These are phyloP conservation scores for Apophysomyces trapeziformis DNA, from an alignment of 371 early-diverging fungal genomes.

Conservation along the genomic window DNA sequence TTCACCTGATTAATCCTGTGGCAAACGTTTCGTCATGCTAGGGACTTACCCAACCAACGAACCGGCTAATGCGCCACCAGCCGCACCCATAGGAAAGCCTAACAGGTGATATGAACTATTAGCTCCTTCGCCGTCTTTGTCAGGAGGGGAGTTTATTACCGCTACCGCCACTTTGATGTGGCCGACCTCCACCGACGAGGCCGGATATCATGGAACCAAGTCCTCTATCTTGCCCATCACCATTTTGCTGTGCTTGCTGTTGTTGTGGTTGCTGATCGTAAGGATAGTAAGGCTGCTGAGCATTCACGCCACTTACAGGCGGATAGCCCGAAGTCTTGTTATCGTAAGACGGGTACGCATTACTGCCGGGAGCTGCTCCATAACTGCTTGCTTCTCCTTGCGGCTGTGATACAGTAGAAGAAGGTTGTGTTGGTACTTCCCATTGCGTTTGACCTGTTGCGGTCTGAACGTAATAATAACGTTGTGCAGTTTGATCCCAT, in stretches of 20 bases:
- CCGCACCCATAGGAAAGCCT: constrained; percentile 14
- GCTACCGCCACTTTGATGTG: constrained; percentile 8
- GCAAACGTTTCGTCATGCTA: not conserved
- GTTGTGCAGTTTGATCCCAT: constrained; percentile 43
- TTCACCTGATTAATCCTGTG: not conserved
- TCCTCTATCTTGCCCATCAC: constrained; percentile 23
- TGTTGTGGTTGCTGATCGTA: constrained; percentile 20
- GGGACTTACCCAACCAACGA: constrained; percentile 25
- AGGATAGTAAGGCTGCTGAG: constrained; percentile 4
- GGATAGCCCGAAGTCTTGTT: constrained; percentile 6
- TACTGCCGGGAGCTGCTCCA: constrained; percentile 10
- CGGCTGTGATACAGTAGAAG: not conserved
- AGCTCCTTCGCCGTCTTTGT: not conserved
- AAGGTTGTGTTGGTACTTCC: constrained; percentile 33
- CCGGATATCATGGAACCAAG: constrained; percentile 28
- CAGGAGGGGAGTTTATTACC: not conserved
- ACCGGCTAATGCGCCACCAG: constrained; percentile 28
- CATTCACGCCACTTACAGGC: not conserved
- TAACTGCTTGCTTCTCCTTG: constrained; percentile 35
- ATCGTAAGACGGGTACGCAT: constrained; percentile 11
- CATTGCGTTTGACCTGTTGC: constrained; percentile 47
- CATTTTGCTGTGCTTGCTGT: constrained; percentile 12
- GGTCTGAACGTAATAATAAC: constrained; percentile 42
- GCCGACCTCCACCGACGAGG: constrained; percentile 22
- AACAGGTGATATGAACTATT: not conserved